A percentile compares a stretch with the other conserved stretches of the same genome.
Evolutionary conservation across 495 filamentous ascomycete genomes (phyloP).

Genomic region (Aspergillus heteromorphus): DNA sequence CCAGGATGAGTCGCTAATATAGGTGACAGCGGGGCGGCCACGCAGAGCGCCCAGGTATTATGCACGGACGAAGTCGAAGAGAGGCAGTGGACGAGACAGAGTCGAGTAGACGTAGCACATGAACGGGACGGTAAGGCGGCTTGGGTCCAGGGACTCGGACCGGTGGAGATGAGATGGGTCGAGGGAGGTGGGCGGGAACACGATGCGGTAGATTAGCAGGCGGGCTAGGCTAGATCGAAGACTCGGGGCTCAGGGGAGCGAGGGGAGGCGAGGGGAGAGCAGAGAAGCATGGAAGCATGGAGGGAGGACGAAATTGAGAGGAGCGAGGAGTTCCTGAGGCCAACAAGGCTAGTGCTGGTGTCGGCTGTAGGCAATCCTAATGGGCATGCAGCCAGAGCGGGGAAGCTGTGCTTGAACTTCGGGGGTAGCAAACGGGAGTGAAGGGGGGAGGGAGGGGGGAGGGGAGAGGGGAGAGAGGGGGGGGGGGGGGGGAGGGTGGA

Average conservation of each 20-base stretch:
- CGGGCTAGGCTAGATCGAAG: not conserved
- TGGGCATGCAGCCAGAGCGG: conserved; percentile 11
- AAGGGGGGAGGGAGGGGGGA: not conserved
- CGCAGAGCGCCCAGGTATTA: not conserved
- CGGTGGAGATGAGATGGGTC: not conserved
- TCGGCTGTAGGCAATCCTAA: not conserved
- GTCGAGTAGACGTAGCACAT: conserved; percentile 16
- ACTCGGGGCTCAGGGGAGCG: not conserved
- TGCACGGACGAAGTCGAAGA: not conserved
- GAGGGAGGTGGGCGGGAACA: not conserved
- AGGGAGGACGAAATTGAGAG: not conserved
- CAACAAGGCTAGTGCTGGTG: not conserved
- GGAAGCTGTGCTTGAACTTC: conserved; percentile 15
- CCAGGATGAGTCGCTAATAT: not conserved
- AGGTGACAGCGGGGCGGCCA: not conserved
- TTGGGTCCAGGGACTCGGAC: conserved; percentile 2
- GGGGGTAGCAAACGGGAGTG: not conserved
- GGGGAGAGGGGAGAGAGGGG: not conserved
- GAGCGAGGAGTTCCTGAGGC: not conserved
- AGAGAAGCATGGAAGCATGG: not conserved
- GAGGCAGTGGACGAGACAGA: not conserved
- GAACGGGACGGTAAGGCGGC: conserved; percentile 15
- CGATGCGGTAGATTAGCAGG: not conserved
- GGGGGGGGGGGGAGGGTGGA: conserved; percentile 1
- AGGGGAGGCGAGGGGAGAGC: not conserved